These are phyloP conservation scores for Rachicladosporium sp. DNA, from an alignment of 2,329 filamentous ascomycete genomes.

Conservation along the genomic window DNA sequence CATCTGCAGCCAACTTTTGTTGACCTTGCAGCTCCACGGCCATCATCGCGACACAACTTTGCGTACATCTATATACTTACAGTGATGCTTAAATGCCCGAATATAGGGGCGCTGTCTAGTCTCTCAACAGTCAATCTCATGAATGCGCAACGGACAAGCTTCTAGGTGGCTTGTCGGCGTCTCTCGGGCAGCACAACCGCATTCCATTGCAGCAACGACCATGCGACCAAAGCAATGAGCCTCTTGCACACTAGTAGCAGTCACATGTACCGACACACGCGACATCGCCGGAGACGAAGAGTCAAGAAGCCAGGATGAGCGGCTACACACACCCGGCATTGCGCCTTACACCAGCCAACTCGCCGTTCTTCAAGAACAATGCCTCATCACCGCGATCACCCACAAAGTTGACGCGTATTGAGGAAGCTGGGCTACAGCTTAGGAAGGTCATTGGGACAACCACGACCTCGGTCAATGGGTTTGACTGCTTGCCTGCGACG, in stretches of 20 bases:
- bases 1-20: too few species aligned
- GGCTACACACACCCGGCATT: slow-evolving; percentile 20
- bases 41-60: too few species aligned
- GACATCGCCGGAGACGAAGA: not conserved
- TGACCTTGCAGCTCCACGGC: too few species aligned
- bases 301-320: slow-evolving; percentile 25
- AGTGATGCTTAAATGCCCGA: too few species aligned
- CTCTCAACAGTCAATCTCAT: too few species aligned
- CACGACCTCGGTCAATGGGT: slow-evolving; percentile 69
- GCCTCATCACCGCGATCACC: slow-evolving; percentile 44
- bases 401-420: slow-evolving; percentile 31
- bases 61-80: too few species aligned
- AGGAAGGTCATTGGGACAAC: slow-evolving; percentile 86
- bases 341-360: slow-evolving; percentile 57
- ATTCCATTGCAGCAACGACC: not conserved
- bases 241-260: too few species aligned
- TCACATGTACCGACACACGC: too few species aligned
- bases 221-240: too few species aligned
- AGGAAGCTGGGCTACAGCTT: slow-evolving; percentile 49
- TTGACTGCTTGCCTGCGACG: slow-evolving; percentile 64
- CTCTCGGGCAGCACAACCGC: not conserved
- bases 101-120: too few species aligned
- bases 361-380: slow-evolving; percentile 46
- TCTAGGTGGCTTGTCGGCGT: not conserved
- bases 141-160: too few species aligned